Base-by-base conservation (phyloP, 2,329 filamentous ascomycete genomes). In the Dothiorella sarmentorum region DNA sequence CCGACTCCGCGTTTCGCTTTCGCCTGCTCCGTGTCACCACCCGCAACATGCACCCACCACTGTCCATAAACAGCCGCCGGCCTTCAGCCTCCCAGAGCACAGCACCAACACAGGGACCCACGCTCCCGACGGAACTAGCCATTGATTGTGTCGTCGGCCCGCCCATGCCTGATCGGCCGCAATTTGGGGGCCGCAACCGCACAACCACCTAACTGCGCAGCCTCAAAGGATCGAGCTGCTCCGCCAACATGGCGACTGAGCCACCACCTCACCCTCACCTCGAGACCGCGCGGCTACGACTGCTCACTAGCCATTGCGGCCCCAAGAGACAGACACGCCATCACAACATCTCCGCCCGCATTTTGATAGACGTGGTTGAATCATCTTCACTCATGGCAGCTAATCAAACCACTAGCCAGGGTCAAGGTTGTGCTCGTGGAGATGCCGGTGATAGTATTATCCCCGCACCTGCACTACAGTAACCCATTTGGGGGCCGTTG, bases 171-270 rank as follows among this genome's bases (percentile, higher is more conserved):
- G 49, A 53, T 53, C 49, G 33, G 18, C 49, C 22, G 24, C 29
- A 33, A 53, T 53, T 40, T 53, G 49, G 49, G 49, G 49, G 49
- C 49, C 49, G 49, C 49, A 40, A 26, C 31, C 35, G 49, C 49
- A 29, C 35, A 9, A 24, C 40, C 49, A 37, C 49, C 49, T n/a
- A n/a, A n/a, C n/a, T 53, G 49, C 26, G 24, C 49, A 40, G 49
- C 49, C 49, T 29, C 49, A n/a, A 53, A 53, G 49, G 49, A 53
- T 53, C n/a, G 15, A 38, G 29, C 49, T 53, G 35, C 49, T 53
- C 35, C 49, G 49, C 49, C 49, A 18, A 20, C 31, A 40, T 40
- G 15, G 22, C 35, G 22, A 53, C 49, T 37, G 49, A 53, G 49
- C 49, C 49, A 53, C 43, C 17, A 11, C 27, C 43, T 17, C 43